A percentile compares a stretch with the other conserved stretches of the same genome.
Evolutionary conservation across 2,329 filamentous ascomycete genomes (phyloP).

Genomic region (Furcasterigmium sp.): DNA sequence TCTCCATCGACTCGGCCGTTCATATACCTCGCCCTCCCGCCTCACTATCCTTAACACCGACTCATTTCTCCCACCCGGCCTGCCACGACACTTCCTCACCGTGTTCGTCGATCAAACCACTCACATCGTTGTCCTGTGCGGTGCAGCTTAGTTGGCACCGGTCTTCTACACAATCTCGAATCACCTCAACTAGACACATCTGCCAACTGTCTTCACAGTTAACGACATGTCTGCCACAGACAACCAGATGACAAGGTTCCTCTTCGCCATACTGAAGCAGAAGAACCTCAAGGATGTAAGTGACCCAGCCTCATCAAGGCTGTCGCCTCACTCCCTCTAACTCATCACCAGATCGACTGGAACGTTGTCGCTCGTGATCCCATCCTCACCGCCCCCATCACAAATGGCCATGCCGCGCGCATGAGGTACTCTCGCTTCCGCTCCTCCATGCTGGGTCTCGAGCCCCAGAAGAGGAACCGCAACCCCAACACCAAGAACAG

Average conservation of each 20-base stretch:
- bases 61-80: constrained; percentile 28
- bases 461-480: constrained; percentile 42
- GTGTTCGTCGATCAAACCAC: not conserved
- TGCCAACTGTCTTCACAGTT: too few relatives aligned
- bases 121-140: constrained; percentile 10
- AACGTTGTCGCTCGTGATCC: constrained; percentile 50
- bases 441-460: constrained; percentile 38
- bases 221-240: constrained; percentile 49
- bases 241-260: constrained; percentile 51
- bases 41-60: constrained; percentile 38
- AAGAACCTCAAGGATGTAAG: constrained; percentile 57
- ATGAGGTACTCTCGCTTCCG: constrained; percentile 55
- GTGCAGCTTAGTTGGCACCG: constrained; percentile 17
- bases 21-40: constrained; percentile 32
- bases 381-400: constrained; percentile 46
- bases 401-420: constrained; percentile 55
- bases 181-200: constrained; percentile 1
- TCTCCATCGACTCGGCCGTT: constrained; percentile 11
- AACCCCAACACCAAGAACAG: constrained; percentile 32
- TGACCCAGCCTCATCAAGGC: constrained; percentile 9
- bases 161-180: not conserved
- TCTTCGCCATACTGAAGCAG: constrained; percentile 55
- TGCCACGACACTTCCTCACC: constrained; percentile 11
- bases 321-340: constrained; percentile 10
- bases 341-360: constrained; percentile 51